phyloP scores from a whole-genome alignment of 1,284 basidiomycete genomes.

The Rhodotorula sp. region DNA sequence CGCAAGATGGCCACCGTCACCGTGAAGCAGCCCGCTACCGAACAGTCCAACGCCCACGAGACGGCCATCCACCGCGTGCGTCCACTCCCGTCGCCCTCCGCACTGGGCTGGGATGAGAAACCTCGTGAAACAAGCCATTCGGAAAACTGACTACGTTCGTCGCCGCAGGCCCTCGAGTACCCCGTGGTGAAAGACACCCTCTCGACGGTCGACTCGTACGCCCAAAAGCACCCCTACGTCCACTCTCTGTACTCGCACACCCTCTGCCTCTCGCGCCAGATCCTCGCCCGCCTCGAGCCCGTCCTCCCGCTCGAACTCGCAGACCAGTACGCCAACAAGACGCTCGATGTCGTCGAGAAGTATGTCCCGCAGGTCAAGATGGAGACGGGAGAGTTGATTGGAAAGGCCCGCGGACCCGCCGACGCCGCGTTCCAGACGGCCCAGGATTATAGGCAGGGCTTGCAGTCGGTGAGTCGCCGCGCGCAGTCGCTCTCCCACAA shows the following conservation, averaged over 20 bases:
- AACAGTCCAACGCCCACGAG: constrained; percentile 3
- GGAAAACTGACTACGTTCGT: too few species aligned
- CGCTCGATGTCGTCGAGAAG: constrained; percentile 37
- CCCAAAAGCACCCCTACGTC: constrained; percentile 24
- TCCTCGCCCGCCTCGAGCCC: constrained; percentile 31
- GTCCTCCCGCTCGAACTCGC: constrained; percentile 33
- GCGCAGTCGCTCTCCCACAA: not conserved
- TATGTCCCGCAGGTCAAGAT: constrained; percentile 37
- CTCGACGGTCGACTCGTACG: constrained; percentile 22
- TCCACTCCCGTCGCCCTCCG: not conserved
- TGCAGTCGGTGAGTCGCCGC: constrained; percentile 24
- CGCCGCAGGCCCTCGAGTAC: constrained; percentile 30
- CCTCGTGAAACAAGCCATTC: too few species aligned
- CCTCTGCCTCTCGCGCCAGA: constrained; percentile 8
- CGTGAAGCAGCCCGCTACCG: constrained; percentile 2
- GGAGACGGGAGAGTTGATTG: constrained; percentile 27
- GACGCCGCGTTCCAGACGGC: constrained; percentile 28
- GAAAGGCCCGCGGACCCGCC: constrained; percentile 25
- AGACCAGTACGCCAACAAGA: constrained; percentile 34
- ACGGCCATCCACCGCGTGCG: constrained; percentile 13
- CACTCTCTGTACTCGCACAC: constrained; percentile 27
- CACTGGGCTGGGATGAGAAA: too few species aligned
- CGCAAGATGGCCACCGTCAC: not conserved
- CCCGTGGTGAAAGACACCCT: constrained; percentile 39
- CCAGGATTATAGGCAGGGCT: constrained; percentile 19